phyloP scores from a whole-genome alignment of 2,329 filamentous ascomycete species.

The Paraphaeosphaeria minitans region DNA sequence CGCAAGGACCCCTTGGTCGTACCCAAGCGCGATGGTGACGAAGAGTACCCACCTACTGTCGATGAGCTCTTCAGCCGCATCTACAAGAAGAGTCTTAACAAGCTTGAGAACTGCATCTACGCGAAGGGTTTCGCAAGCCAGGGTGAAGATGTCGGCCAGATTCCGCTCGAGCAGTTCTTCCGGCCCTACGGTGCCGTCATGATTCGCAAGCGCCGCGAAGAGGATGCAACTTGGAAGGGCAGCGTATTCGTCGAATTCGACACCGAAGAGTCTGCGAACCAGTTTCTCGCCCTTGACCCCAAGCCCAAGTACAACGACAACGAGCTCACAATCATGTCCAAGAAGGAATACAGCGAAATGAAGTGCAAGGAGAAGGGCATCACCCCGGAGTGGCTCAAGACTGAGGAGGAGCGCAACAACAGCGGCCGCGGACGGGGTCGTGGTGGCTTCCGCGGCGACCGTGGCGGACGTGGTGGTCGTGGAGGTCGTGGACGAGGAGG shows the following conservation, averaged over 20 bases:
- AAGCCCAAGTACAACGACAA: constrained; percentile 84
- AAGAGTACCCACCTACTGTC: constrained; percentile 25
- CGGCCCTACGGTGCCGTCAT: constrained; percentile 76
- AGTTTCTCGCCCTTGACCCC: constrained; percentile 79
- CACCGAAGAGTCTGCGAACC: constrained; percentile 75
- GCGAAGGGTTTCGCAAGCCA: constrained; percentile 91
- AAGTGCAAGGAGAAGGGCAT: constrained; percentile 55
- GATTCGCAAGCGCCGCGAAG: constrained; percentile 82
- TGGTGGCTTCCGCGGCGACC: constrained; percentile 13
- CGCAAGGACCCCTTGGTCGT: constrained; percentile 71
- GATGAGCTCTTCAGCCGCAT: constrained; percentile 54
- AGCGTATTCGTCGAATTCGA: constrained; percentile 95
- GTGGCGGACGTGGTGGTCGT: constrained; percentile 36
- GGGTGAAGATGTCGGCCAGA: constrained; percentile 82
- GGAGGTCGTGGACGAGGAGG: constrained; percentile 36
- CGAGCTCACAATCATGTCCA: constrained; percentile 81
- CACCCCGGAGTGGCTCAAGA: constrained; percentile 48
- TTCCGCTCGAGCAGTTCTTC: constrained; percentile 94
- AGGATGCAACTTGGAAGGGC: constrained; percentile 80
- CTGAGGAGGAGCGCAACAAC: constrained; percentile 22
- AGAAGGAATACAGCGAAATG: constrained; percentile 76
- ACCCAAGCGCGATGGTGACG: constrained; percentile 40
- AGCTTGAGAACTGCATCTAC: constrained; percentile 79
- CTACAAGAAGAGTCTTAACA: constrained; percentile 64
- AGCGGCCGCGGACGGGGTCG: constrained; percentile 3